Conservation (phyloP, 129 eudicot genomes). For the Scalesia atractyloides region DNA sequence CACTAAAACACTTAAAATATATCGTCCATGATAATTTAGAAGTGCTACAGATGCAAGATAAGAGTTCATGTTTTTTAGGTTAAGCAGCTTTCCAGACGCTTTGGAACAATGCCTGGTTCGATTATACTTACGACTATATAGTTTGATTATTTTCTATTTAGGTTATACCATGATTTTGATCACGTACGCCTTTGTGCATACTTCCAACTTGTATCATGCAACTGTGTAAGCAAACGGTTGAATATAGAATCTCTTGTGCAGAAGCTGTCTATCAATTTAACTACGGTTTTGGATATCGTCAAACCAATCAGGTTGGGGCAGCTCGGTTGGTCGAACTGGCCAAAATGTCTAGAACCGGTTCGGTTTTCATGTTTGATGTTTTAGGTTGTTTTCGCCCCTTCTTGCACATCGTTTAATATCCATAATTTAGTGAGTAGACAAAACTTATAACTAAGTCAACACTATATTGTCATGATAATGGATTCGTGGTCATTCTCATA, state of each 20-base stretch:
- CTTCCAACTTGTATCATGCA: constrained; percentile 4
- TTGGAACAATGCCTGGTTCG: constrained; percentile 17
- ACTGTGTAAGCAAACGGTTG: neutral
- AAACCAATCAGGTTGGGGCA: no score
- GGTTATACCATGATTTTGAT: constrained; percentile 16
- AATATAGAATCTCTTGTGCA: constrained; percentile 21
- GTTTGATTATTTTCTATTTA: neutral
- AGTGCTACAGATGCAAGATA: neutral
- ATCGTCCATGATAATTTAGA: constrained; percentile 61
- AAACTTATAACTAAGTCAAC: no score
- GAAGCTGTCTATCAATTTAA: neutral
- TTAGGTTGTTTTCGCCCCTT: no score
- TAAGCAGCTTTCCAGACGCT: neutral
- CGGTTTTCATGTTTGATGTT: no score
- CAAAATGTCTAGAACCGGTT: no score
- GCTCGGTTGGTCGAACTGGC: no score
- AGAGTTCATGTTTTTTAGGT: constrained; percentile 5
- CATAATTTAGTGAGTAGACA: no score
- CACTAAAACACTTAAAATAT: constrained; percentile 69
- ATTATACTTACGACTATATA: constrained; percentile 21
- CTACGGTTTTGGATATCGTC: no score
- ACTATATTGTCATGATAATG: no score
- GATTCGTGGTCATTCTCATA: no score
- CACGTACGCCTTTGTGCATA: constrained; percentile 22
- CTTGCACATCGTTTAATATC: no score